Evolutionary conservation across 768 basidiomycete genomes (phyloP), one percentile per base, ranked within the genome.

Genomic region (Xanthoconium stramineum): DNA sequence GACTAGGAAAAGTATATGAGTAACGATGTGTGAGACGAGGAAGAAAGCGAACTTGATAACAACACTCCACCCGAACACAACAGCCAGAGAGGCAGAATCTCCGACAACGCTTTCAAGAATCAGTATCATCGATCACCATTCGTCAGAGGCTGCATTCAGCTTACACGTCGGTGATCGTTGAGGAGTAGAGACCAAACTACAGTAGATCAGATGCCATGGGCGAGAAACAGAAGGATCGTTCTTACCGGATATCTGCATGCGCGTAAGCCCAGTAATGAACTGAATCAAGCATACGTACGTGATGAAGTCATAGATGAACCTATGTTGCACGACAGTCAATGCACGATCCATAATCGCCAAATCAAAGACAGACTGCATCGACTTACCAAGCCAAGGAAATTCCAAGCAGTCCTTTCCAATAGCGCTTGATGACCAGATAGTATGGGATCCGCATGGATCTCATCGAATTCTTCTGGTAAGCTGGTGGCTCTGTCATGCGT

Each of bases 291-390:
- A 47, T n/a, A 79, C 80, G 57, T 74, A 88, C 81, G 77, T 78
- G 71, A 92, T 89, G 68, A 91, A 85, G 65, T 91, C 89, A 65
- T 91, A 91, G 39, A 91, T 75, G 71, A 91, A 91, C 80, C 79
- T 82, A 44, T 36, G 36, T 53, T 59, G 36, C 48, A 28, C 36
- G 30, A 38, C 24, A 48, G 38, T 60, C 14, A 56, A n/a, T 35
- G 8, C 13, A 36, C 38, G 33, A 39, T 14, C 6, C 13, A 36
- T 40, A 30, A 39, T 14, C 32, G 42, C 12, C 15, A 8, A 29
- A 47, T 12, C 39, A 5, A 24, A 29, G 11, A 8, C 4, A 40
- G 9, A 30, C 24, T 19, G 44, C 36, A 14, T 29, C 38, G 15
- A 55, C 74, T 48, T 56, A 83, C 93, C 94, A 96, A 32, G 84